These are phyloP conservation scores for Tinospora cordifolia DNA, from an alignment of 164 flowering plant genomes.

Conservation along the genomic window DNA sequence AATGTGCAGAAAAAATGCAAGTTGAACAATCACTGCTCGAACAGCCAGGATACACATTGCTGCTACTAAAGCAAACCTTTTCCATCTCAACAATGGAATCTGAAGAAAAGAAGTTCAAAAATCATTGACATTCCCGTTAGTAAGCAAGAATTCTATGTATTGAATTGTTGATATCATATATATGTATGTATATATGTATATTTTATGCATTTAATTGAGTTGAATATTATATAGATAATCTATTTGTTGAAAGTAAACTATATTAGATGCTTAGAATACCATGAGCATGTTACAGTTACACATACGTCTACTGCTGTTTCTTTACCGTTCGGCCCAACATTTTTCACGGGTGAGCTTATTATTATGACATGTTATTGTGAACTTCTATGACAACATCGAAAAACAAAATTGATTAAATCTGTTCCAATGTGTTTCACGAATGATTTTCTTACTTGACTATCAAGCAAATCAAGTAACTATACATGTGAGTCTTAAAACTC, in stretches of 20 bases:
- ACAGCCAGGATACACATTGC: conserved; percentile 92
- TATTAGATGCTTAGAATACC: not conserved
- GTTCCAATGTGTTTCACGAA: not conserved
- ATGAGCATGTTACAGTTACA: not conserved
- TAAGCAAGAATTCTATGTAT: not conserved
- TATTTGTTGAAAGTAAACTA: not conserved
- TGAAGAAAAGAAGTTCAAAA: conserved; percentile 22
- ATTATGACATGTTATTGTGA: not conserved
- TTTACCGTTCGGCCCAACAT: not conserved
- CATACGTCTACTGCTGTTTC: not conserved
- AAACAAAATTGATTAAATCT: not conserved
- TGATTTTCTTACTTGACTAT: not conserved
- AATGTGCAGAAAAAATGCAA: conserved; percentile 81
- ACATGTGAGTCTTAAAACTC: too few relatives aligned
- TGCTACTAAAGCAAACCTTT: conserved; percentile 75
- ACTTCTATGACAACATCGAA: not conserved
- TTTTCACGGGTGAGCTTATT: not conserved
- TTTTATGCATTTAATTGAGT: too few relatives aligned
- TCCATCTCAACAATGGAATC: conserved; percentile 92
- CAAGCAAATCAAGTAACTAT: not conserved
- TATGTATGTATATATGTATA: too few relatives aligned
- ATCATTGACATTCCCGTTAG: conserved; percentile 8
- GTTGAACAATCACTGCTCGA: conserved; percentile 86
- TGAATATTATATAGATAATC: not conserved
- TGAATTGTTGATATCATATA: too few relatives aligned